Percentiles rank a stretch among this genome's conserved stretches.
phyloP scores from a whole-genome alignment of 2,329 filamentous ascomycete genomes.

The Fusarium fujikuroi region DNA sequence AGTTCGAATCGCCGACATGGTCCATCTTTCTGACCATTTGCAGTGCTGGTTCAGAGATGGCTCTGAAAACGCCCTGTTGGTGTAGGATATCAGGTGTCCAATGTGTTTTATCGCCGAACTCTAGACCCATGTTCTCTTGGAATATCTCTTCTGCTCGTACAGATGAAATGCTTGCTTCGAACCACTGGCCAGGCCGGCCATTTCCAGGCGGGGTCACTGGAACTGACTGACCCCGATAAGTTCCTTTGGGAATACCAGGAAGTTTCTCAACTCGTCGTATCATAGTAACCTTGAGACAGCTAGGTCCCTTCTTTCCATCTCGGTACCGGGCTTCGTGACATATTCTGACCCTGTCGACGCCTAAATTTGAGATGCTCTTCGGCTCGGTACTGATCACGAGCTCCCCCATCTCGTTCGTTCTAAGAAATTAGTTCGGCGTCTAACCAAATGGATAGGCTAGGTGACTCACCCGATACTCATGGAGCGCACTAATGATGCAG shows the following conservation, averaged over 20 bases:
- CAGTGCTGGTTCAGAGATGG: constrained; percentile 45
- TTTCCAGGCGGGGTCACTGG: constrained; percentile 2
- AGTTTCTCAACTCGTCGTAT: constrained; percentile 29
- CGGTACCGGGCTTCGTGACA: constrained; percentile 41
- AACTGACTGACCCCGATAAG: constrained; percentile 22
- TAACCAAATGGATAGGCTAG: background rate
- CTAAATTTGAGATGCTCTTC: constrained; percentile 3
- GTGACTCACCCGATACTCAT: constrained; percentile 42
- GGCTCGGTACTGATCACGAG: constrained; percentile 27
- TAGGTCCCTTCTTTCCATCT: constrained; percentile 3
- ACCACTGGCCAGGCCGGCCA: constrained; percentile 38
- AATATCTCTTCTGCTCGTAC: constrained; percentile 29
- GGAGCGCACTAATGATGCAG: constrained; percentile 35
- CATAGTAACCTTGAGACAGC: constrained; percentile 41
- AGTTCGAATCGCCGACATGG: constrained; percentile 44
- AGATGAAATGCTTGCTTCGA: constrained; percentile 46
- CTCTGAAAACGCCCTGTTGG: constrained; percentile 35
- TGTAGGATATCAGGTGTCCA: constrained; percentile 44
- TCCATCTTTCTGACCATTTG: constrained; percentile 49
- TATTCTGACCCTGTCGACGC: constrained; percentile 32
- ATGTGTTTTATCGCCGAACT: constrained; percentile 40
- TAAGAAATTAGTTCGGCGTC: constrained; percentile 19
- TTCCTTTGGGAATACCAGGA: background rate
- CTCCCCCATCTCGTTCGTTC: constrained; percentile 26
- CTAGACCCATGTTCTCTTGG: constrained; percentile 41